Conservation (phyloP, 2,329 filamentous ascomycete genomes). For the Aurifilum marmelostoma region DNA sequence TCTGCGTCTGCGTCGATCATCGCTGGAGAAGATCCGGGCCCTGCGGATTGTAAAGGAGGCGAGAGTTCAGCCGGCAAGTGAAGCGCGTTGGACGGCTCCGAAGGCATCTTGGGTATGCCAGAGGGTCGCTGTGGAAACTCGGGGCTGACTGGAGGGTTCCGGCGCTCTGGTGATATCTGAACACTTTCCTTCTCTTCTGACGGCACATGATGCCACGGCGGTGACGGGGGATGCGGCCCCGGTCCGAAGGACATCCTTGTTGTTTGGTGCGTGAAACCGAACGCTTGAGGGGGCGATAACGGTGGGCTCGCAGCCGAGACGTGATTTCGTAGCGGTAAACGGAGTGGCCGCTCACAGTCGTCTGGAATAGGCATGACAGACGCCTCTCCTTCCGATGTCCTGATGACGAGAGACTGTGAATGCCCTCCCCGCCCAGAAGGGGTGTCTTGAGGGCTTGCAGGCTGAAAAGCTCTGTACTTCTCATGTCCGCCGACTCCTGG, state of each 20-base stretch:
- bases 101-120: neutral
- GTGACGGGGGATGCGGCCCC: neutral
- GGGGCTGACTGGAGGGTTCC: neutral
- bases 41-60: neutral
- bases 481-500: neutral
- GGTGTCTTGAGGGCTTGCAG: neutral
- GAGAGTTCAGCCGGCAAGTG: neutral
- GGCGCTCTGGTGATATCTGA: neutral
- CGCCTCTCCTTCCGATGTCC: neutral
- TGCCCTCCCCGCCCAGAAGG: neutral
- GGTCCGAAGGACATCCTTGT: neutral
- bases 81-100: neutral
- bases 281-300: neutral
- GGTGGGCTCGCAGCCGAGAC: neutral
- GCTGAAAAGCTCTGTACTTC: conserved; percentile 4
- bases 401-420: neutral
- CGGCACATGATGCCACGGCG: neutral
- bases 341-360: neutral
- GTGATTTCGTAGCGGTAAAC: neutral
- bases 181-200: neutral
- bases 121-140: neutral
- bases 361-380: neutral
- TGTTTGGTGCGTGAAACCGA: neutral
- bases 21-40: neutral
- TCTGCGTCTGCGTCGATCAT: neutral